Evolutionary conservation across 2,329 filamentous ascomycete genomes (phyloP), one percentile per base, ranked within the genome.

Genomic region (Claviceps fusiformis): DNA sequence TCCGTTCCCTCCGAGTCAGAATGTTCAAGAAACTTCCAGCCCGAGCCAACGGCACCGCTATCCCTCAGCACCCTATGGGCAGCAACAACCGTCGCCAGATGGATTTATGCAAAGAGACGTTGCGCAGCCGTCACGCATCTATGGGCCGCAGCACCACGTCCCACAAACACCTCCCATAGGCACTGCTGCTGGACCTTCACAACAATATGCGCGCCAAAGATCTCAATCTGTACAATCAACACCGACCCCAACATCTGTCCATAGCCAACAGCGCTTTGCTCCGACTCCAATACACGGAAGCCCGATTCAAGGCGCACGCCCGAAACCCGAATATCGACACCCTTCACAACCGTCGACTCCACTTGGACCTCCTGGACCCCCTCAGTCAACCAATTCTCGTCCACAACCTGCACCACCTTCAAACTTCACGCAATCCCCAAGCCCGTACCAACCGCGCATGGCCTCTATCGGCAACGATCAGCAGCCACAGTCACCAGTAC

Each of bases 221-320:
- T 80, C 81, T 46, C 77, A 77, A 55, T 84, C 81, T 27, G 70
- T 75, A 6, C 78, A 83, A 55, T 83, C 81, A 13, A 77, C 75
- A 31, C 71, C 79, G 11, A 84, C 81, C 41, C 80, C 80, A n/a
- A 82, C 79, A 7, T 82, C 80, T 44, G 76, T 80, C 17, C 80
- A 82, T 50, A 78, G 76, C 62, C 80, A 83, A 65, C 76, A 76
- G 49, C 73, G 74, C 9, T 80, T 76, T 60, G 75, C 75, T 13
- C 66, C 70, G 54, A 71, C 76, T 33, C 79, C 76, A 59, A 67
- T 64, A 29, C 78, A 80, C 58, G 74, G 73, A 44, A 83, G 80
- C 61, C 81, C 81, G 50, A 66, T 76, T 47, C 66, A 71, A 46
- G 65, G 73, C 39, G 65, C 73, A 39, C 76, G 75, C 56, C 70